Percentiles rank a stretch among this genome's conserved stretches.
Conservation (phyloP, 1,284 basidiomycete species). For the Abortiporus biennis region DNA sequence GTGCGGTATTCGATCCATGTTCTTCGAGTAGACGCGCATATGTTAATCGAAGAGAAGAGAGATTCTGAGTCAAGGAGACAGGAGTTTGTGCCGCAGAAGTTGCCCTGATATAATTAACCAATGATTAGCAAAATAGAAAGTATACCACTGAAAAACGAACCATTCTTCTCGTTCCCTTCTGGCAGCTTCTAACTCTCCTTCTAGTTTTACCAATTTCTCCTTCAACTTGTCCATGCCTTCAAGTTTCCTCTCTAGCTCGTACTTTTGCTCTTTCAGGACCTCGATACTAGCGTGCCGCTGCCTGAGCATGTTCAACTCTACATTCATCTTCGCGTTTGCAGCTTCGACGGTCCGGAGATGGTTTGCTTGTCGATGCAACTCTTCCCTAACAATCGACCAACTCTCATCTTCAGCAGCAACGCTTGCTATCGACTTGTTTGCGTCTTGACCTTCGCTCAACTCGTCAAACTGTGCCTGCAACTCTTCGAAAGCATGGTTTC, state of each 20-base stretch:
- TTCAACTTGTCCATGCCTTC: conserved; percentile 48
- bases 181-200: conserved; percentile 57
- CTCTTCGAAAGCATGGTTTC: conserved; percentile 30
- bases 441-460: conserved; percentile 24
- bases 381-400: conserved; percentile 52
- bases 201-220: conserved; percentile 48
- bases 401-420: conserved; percentile 36
- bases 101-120: no score
- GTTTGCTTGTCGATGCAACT: conserved; percentile 55
- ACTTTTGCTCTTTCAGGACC: conserved; percentile 71
- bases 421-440: conserved; percentile 15
- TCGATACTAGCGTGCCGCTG: conserved; percentile 57
- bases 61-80: conserved; percentile 44
- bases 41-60: conserved; percentile 50
- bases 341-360: conserved; percentile 59
- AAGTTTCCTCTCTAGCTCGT: conserved; percentile 54
- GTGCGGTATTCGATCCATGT: conserved; percentile 47
- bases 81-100: conserved; percentile 45
- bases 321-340: conserved; percentile 50
- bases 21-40: conserved; percentile 62
- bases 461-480: conserved; percentile 46
- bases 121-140: no score
- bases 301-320: conserved; percentile 48
- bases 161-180: conserved; percentile 49
- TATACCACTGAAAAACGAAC: conserved; percentile 33